Evolutionary conservation across 2,329 filamentous ascomycete genomes (phyloP).

Genomic region (Exophiala viscosa): DNA sequence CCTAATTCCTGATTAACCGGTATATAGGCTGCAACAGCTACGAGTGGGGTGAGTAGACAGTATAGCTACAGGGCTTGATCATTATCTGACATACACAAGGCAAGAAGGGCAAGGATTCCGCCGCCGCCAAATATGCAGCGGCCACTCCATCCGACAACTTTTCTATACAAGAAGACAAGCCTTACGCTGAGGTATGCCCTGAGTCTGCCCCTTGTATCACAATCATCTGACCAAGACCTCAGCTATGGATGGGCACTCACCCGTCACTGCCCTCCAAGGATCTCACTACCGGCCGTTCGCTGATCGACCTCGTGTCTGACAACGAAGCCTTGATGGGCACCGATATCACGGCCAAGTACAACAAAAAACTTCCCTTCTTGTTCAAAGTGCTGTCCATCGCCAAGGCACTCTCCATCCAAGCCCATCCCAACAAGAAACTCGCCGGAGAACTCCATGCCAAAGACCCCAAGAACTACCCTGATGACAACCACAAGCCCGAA

Average conservation of each 20-base stretch:
- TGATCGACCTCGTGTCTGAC: constrained; percentile 82
- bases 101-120: constrained; percentile 82
- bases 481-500: constrained; percentile 99
- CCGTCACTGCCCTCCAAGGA: constrained; percentile 94
- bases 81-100: constrained; percentile 34
- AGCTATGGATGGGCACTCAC: constrained; percentile 99
- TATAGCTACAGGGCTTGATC: neutral
- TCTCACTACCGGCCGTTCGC: constrained; percentile 72
- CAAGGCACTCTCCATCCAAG: constrained; percentile 95
- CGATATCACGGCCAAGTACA: constrained; percentile 70
- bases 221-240: constrained; percentile 5
- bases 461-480: constrained; percentile 91
- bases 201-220: neutral
- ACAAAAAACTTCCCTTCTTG: constrained; percentile 82
- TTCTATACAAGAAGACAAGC: constrained; percentile 76
- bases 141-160: constrained; percentile 75
- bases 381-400: constrained; percentile 97
- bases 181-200: constrained; percentile 77
- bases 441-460: constrained; percentile 81
- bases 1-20: constrained; percentile 23
- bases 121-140: constrained; percentile 83
- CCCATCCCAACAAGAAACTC: constrained; percentile 91
- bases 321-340: constrained; percentile 78
- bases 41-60: constrained; percentile 70
- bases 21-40: constrained; percentile 86